These are phyloP conservation scores for Colletotrichum trifolii DNA, from an alignment of 2,329 filamentous ascomycete species.

Conservation along the genomic window DNA sequence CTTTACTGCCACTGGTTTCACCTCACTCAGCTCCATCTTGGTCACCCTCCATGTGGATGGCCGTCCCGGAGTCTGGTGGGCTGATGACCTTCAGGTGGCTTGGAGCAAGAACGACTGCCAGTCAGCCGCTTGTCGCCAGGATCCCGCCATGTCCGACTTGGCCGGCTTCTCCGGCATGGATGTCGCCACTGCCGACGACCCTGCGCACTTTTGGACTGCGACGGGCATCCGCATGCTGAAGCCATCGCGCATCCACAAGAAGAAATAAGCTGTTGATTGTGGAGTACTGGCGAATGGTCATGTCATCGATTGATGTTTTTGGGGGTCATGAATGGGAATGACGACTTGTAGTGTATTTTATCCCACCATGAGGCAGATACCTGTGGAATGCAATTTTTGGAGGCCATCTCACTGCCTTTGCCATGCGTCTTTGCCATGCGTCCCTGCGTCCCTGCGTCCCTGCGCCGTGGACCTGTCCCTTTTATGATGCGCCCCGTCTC, in stretches of 20 bases:
- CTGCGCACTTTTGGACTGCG: slow-evolving; percentile 21
- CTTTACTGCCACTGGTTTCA: slow-evolving; percentile 51
- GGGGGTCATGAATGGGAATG: too few species aligned
- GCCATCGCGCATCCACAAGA: slow-evolving; percentile 21
- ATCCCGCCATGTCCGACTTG: background rate
- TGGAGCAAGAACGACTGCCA: slow-evolving; percentile 56
- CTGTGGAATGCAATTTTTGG: too few species aligned
- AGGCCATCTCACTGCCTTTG: too few species aligned
- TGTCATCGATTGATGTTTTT: too few species aligned
- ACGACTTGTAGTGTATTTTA: too few species aligned
- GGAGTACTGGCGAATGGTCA: too few species aligned
- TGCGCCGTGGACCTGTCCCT: too few species aligned
- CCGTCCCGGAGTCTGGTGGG: slow-evolving; percentile 54
- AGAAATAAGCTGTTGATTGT: too few species aligned
- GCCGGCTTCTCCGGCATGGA: background rate
- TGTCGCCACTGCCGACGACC: slow-evolving; percentile 1
- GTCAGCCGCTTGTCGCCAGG: slow-evolving; percentile 48
- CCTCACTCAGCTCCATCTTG: slow-evolving; percentile 51
- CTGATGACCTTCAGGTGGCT: slow-evolving; percentile 52
- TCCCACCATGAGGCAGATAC: too few species aligned
- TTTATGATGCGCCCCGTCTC: too few species aligned
- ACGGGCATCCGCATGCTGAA: slow-evolving; percentile 21
- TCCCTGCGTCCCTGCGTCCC: too few species aligned
- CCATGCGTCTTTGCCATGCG: too few species aligned
- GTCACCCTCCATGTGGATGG: slow-evolving; percentile 51